Evolutionary conservation across 495 filamentous ascomycete genomes (phyloP).

Genomic region (Penicillium angulare): DNA sequence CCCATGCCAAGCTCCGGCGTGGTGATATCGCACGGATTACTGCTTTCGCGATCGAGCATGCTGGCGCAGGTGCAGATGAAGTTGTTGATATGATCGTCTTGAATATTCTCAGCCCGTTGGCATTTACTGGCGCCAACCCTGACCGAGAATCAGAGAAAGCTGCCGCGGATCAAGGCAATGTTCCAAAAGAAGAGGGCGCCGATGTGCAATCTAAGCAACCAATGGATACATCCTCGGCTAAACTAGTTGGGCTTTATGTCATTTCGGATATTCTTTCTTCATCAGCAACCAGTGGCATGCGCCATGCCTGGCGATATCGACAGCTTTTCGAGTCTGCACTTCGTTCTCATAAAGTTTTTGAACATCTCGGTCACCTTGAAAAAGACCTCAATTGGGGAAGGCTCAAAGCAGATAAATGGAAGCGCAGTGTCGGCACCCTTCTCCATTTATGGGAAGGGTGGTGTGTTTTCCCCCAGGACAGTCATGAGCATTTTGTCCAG

Average conservation of each 20-base stretch:
- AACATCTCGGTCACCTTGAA: slow-evolving; percentile 74
- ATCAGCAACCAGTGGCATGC: slow-evolving; percentile 76
- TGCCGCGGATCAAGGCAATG: slow-evolving; percentile 12
- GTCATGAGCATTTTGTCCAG: slow-evolving; percentile 68
- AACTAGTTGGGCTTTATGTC: slow-evolving; percentile 79
- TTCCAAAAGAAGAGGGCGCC: slow-evolving; percentile 12
- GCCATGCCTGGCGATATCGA: slow-evolving; percentile 88
- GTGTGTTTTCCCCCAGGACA: slow-evolving; percentile 78
- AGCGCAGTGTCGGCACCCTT: slow-evolving; percentile 70
- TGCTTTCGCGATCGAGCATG: slow-evolving; percentile 86
- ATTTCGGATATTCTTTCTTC: slow-evolving; percentile 88
- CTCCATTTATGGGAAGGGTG: slow-evolving; percentile 84
- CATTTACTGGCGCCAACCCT: slow-evolving; percentile 59
- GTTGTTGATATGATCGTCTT: slow-evolving; percentile 82
- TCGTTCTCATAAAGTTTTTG: slow-evolving; percentile 69
- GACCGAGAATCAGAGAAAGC: slow-evolving; percentile 43
- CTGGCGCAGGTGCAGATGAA: slow-evolving; percentile 76
- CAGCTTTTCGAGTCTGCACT: slow-evolving; percentile 80
- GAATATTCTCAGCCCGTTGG: slow-evolving; percentile 73
- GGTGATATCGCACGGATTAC: slow-evolving; percentile 86
- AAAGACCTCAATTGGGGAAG: slow-evolving; percentile 79
- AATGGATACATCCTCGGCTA: slow-evolving; percentile 69
- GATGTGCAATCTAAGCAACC: slow-evolving; percentile 35
- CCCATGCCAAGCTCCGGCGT: slow-evolving; percentile 69
- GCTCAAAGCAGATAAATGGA: slow-evolving; percentile 86